Percentiles rank a stretch among this genome's conserved stretches.
These are phyloP conservation scores for Blastobotrys proliferans DNA, from an alignment of 1,139 yeast genomes.

Conservation along the genomic window DNA sequence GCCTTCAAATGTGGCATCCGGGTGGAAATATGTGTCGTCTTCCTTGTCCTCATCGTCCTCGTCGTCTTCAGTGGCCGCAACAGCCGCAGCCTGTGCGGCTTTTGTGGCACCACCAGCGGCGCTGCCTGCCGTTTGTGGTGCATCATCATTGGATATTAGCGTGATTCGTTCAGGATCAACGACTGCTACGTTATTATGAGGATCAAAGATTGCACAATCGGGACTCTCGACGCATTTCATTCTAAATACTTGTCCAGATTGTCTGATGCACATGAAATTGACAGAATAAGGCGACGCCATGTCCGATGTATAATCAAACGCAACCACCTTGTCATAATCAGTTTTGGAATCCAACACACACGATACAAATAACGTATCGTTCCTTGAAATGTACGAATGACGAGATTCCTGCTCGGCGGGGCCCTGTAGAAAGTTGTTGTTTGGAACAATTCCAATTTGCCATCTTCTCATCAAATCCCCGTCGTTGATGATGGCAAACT, in stretches of 20 bases:
- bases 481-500: slow-evolving; percentile 73
- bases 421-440: neutral
- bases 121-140: slow-evolving; percentile 6
- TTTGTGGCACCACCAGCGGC: neutral
- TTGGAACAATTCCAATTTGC: slow-evolving; percentile 65
- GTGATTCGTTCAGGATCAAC: slow-evolving; percentile 58
- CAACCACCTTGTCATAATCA: slow-evolving; percentile 73
- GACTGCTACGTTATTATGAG: slow-evolving; percentile 64
- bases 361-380: slow-evolving; percentile 59
- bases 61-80: slow-evolving; percentile 8
- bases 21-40: slow-evolving; percentile 17
- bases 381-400: slow-evolving; percentile 15
- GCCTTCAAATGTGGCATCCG: slow-evolving; percentile 20
- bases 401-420: slow-evolving; percentile 1
- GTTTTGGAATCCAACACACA: slow-evolving; percentile 73
- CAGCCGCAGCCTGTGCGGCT: neutral
- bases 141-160: slow-evolving; percentile 28
- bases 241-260: slow-evolving; percentile 79
- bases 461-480: slow-evolving; percentile 79
- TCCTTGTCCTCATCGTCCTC: slow-evolving; percentile 15
- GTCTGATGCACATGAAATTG: slow-evolving; percentile 80
- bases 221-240: slow-evolving; percentile 73
- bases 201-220: slow-evolving; percentile 60
- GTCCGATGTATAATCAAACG: slow-evolving; percentile 78
- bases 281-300: slow-evolving; percentile 39